Base-by-base conservation (phyloP, 1,284 basidiomycete genomes). In the Ceratobasidium sp. region DNA sequence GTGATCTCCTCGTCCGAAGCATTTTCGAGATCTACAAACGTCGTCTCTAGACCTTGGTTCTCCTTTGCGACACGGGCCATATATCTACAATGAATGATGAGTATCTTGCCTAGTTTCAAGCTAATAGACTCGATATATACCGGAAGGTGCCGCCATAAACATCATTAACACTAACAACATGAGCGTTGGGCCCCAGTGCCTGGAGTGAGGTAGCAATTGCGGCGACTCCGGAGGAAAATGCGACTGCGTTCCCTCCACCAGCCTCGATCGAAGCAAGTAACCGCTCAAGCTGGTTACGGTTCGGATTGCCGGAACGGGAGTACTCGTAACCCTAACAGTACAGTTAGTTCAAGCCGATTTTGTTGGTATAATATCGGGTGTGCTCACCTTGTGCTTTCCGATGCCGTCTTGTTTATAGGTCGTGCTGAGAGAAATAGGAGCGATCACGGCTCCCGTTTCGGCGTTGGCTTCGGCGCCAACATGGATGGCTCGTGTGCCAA, bases 131-230 rank as follows among this genome's bases (percentile, higher is more conserved):
- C n/a, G 5, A 66, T 49, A 69, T 56, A 85, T 97, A 97, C 33
- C 95, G 89, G 86, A 93, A 94, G 0, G 97, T 98, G 1, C 97
- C 97, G 13, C 97, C 97, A 82, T 98, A 98, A 7, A 96, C 94
- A 83, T 96, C 95, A 84, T 95, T 96, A 10, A 97, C 94, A 80
- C 93, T 93, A 81, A 99, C 84, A 55, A 98, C 87, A 85, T 98
- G 97, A 0, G 94, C 91, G 66, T 90, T 89, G 0, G 90, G 88
- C 0, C 92, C 94, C 2, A 97, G 87, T 0, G 93, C 90, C 81
- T 94, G 92, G 20, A 97, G 85, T 20, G 98, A 89, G 0, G 95
- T 95, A 0, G 95, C 93, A 0, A 96, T 98, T 0, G 95, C 92
- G 0, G 97, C 92, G 0, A 93, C 95, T 0, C 97, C 97, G 0